phyloP scores from a whole-genome alignment of 2,329 filamentous ascomycete genomes.

The Penicillium sp. region DNA sequence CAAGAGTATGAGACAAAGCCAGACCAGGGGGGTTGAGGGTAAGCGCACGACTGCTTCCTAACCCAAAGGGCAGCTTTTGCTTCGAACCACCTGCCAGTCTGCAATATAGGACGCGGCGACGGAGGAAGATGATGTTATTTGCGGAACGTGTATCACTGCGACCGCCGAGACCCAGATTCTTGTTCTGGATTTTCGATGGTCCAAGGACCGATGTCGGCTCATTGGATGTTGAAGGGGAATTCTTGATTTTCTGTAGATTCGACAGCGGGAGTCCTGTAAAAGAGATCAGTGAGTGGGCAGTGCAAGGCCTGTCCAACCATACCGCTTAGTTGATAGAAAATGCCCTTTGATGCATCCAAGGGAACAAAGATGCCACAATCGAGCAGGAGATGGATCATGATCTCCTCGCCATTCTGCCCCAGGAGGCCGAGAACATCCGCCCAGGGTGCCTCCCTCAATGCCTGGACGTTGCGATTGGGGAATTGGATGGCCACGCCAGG shows the following conservation, averaged over 20 bases:
- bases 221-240: neutral
- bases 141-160: conserved; percentile 25
- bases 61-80: conserved; percentile 71
- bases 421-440: conserved; percentile 72
- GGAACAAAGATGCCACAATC: conserved; percentile 76
- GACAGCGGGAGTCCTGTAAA: conserved; percentile 34
- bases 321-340: conserved; percentile 82
- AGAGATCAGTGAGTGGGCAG: neutral
- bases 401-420: conserved; percentile 73
- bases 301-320: conserved; percentile 29
- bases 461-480: conserved; percentile 71
- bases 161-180: neutral
- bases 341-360: conserved; percentile 63
- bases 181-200: neutral
- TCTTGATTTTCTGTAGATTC: conserved; percentile 30
- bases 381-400: conserved; percentile 77
- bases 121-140: conserved; percentile 73
- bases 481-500: conserved; percentile 68
- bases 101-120: conserved; percentile 85
- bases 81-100: conserved; percentile 71
- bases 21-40: neutral
- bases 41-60: conserved; percentile 77
- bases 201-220: neutral
- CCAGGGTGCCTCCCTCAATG: conserved; percentile 75
- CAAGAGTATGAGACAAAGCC: neutral